Evolutionary conservation across 1,284 basidiomycete species (phyloP).

Genomic region (Trichosporon faecale): DNA sequence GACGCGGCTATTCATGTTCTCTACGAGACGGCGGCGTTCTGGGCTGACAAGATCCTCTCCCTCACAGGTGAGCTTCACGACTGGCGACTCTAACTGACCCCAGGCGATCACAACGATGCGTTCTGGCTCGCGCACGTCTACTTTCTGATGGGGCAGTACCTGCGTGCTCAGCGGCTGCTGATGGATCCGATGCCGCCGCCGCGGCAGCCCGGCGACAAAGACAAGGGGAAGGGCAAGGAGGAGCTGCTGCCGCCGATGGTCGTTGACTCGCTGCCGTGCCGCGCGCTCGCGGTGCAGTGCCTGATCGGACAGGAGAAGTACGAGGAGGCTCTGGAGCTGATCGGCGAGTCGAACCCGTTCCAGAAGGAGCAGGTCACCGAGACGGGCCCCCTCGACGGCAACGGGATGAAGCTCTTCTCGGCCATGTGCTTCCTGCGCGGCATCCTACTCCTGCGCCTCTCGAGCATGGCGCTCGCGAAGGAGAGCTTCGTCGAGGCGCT

Average conservation of each 20-base stretch:
- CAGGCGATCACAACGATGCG: constrained; percentile 90
- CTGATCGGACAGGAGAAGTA: constrained; percentile 90
- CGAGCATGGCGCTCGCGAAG: constrained; percentile 83
- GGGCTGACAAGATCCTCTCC: constrained; percentile 93
- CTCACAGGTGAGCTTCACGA: constrained; percentile 76
- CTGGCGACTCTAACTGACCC: background rate
- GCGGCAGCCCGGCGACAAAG: constrained; percentile 8
- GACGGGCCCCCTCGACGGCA: constrained; percentile 59
- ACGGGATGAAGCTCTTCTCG: constrained; percentile 92
- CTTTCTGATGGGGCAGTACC: constrained; percentile 92
- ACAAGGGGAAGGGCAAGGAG: constrained; percentile 27
- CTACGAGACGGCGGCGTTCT: constrained; percentile 95
- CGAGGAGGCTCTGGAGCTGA: constrained; percentile 85
- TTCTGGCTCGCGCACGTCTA: constrained; percentile 98
- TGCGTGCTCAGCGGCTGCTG: constrained; percentile 85
- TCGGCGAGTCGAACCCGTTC: constrained; percentile 88
- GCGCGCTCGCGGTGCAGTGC: constrained; percentile 92
- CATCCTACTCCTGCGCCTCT: constrained; percentile 87
- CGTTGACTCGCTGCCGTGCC: constrained; percentile 85
- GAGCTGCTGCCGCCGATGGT: constrained; percentile 58
- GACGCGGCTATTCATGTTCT: constrained; percentile 97
- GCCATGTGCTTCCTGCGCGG: constrained; percentile 94
- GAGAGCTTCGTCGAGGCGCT: constrained; percentile 93
- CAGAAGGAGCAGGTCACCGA: constrained; percentile 36
- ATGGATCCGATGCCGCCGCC: constrained; percentile 61